Base-by-base conservation (phyloP, 1,284 basidiomycete species). In the Ceratobasidium sp. region DNA sequence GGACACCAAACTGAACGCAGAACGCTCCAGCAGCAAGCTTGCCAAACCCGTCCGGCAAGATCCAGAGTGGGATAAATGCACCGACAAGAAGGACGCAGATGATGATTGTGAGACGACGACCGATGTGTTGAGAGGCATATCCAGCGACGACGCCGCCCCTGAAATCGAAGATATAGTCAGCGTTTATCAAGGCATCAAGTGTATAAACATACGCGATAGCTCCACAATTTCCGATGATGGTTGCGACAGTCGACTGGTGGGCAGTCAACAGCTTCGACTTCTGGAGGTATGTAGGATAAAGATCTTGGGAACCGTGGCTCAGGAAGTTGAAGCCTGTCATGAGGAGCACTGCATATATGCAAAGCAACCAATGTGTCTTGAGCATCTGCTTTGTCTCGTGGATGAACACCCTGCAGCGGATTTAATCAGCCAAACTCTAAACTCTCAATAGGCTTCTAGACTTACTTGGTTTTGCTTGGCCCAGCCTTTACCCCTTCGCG, bases 291-390 rank as follows among this genome's bases (percentile, higher is more conserved):
- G 90, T 93, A 26, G 94, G 93, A 83, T 91, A 93, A 36, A 93
- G 77, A 80, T 93, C 91, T 84, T 75, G 74, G 2, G 74, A 75
- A 6, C 72, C 62, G 61, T 76, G 71, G n/a, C 73, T 69, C 57
- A 72, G 58, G 85, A 98, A 98, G 84, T 96, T 97, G 86, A 97
- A 95, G 6, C 92, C 91, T 1, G 88, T 88, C 90, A 92, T 92
- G 60, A 93, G 83, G 53, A 93, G 79, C 9, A 92, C 84, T 1
- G 91, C 92, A 79, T 96, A 98, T 74, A 98, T 89, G 80, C 90
- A 94, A 34, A 93, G 81, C 18, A 90, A 77, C 94, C 96, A 97
- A 80, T 98, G 93, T 2, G 79, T 82, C 82, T 88, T 92, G 73
- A 98, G 82, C 91, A 97, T 97, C 69, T 81, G 79, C 80, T 84